These are phyloP conservation scores for Chaetomium globosum DNA, from an alignment of 2,329 filamentous ascomycete species.

Conservation along the genomic window DNA sequence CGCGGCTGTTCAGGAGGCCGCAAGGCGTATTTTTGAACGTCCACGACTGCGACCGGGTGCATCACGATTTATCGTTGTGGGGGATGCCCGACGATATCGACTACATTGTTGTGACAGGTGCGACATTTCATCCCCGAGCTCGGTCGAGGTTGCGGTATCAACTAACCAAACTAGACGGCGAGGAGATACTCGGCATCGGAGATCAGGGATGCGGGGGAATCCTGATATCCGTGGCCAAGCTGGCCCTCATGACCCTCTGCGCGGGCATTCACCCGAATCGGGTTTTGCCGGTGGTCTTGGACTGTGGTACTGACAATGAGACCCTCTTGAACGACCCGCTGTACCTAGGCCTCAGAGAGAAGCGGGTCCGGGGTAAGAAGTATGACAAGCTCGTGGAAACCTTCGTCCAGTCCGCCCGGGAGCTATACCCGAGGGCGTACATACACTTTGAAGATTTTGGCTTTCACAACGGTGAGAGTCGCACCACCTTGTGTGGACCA, in stretches of 20 bases:
- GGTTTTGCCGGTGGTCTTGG: slow-evolving; percentile 78
- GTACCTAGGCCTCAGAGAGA: slow-evolving; percentile 73
- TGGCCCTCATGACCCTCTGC: slow-evolving; percentile 80
- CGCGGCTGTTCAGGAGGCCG: slow-evolving; percentile 72
- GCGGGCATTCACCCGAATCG: slow-evolving; percentile 82
- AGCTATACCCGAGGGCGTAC: slow-evolving; percentile 76
- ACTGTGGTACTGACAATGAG: slow-evolving; percentile 84
- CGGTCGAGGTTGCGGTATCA: neutral
- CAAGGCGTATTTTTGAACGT: slow-evolving; percentile 84
- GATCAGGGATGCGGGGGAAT: slow-evolving; percentile 87
- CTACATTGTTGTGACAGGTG: slow-evolving; percentile 83
- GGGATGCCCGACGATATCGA: slow-evolving; percentile 75
- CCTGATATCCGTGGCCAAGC: slow-evolving; percentile 80
- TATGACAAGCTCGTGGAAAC: slow-evolving; percentile 78
- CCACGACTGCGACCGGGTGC: slow-evolving; percentile 65
- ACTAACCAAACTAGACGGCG: slow-evolving; percentile 49
- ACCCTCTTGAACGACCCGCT: slow-evolving; percentile 72
- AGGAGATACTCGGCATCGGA: slow-evolving; percentile 82
- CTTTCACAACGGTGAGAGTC: slow-evolving; percentile 61
- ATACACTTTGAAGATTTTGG: slow-evolving; percentile 93
- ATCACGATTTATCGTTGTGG: slow-evolving; percentile 68
- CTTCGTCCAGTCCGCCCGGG: slow-evolving; percentile 69
- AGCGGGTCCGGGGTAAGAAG: slow-evolving; percentile 66
- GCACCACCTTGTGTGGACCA: neutral
- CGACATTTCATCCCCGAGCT: neutral